Conservation (phyloP, 805 yeast genomes). For the Wickerhamomyces bisporus region DNA sequence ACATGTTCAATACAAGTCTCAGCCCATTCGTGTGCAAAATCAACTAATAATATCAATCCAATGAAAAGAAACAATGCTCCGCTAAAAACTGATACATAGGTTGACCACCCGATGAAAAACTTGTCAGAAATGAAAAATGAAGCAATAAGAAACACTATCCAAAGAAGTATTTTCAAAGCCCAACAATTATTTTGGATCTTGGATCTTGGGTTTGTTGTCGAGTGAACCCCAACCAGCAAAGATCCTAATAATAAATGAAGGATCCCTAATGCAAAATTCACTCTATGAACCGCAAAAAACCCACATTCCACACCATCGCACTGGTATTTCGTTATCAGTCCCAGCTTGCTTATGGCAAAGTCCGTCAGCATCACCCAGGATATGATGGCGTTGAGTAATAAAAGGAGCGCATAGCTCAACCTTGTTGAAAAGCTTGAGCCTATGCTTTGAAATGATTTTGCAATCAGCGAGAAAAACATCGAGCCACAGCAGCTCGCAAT, state of each 20-base stretch:
- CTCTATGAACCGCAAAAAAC: slow-evolving; percentile 88
- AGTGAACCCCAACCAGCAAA: slow-evolving; percentile 65
- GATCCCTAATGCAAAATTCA: slow-evolving; percentile 81
- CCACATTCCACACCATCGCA: slow-evolving; percentile 89
- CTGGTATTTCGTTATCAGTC: slow-evolving; percentile 58
- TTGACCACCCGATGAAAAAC: slow-evolving; percentile 88
- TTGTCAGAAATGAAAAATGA: slow-evolving; percentile 81
- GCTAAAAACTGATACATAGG: slow-evolving; percentile 76
- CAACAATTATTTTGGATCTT: slow-evolving; percentile 89
- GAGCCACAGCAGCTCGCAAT: slow-evolving; percentile 79
- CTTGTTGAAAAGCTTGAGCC: slow-evolving; percentile 78
- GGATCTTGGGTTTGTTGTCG: slow-evolving; percentile 73
- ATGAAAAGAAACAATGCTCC: slow-evolving; percentile 83
- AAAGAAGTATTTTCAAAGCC: slow-evolving; percentile 65
- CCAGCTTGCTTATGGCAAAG: slow-evolving; percentile 69
- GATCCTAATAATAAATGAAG: slow-evolving; percentile 70
- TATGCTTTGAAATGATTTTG: slow-evolving; percentile 42
- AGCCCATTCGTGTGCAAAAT: slow-evolving; percentile 98
- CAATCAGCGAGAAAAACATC: slow-evolving; percentile 65
- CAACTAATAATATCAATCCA: slow-evolving; percentile 86
- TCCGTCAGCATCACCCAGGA: slow-evolving; percentile 93
- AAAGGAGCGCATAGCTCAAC: slow-evolving; percentile 74
- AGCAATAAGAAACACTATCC: slow-evolving; percentile 50
- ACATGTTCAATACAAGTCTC: slow-evolving; percentile 90
- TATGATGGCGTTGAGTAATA: slow-evolving; percentile 70